A percentile compares a stretch with the other conserved stretches of the same genome.
These are phyloP conservation scores for Closterium sp. DNA, from an alignment of 139 green algal genomes.

Conservation along the genomic window DNA sequence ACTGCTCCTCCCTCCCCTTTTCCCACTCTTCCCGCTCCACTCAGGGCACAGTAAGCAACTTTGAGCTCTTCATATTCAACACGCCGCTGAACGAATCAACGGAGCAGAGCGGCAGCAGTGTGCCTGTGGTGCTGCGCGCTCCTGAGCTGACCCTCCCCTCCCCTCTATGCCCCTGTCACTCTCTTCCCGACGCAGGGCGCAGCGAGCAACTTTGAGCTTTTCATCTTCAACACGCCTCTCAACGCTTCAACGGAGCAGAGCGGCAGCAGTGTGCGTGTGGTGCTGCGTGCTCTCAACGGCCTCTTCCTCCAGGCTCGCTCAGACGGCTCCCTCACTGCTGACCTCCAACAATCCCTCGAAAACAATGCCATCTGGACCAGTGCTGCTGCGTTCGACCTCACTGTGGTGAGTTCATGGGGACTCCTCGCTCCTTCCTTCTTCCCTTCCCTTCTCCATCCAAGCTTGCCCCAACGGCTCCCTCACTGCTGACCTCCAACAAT, in stretches of 20 bases:
- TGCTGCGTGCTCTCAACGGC: neutral
- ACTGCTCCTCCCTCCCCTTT: too few species aligned
- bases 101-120: neutral
- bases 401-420: neutral
- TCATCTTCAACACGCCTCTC: neutral
- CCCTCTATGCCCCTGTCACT: too few species aligned
- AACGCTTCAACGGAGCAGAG: neutral
- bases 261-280: neutral
- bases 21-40: too few species aligned
- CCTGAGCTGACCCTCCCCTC: too few species aligned
- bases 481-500: too few species aligned
- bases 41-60: too few species aligned
- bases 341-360: neutral
- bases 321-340: neutral
- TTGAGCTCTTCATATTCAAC: neutral
- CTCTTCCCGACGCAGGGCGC: too few species aligned
- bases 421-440: too few species aligned
- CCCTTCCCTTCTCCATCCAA: too few species aligned
- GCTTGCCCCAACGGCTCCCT: too few species aligned
- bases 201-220: neutral
- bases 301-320: neutral
- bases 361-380: neutral
- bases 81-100: neutral
- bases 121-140: neutral
- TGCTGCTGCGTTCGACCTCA: neutral